Evolutionary conservation across 2,329 filamentous ascomycete genomes (phyloP).

Genomic region (Alternaria brassicicola): DNA sequence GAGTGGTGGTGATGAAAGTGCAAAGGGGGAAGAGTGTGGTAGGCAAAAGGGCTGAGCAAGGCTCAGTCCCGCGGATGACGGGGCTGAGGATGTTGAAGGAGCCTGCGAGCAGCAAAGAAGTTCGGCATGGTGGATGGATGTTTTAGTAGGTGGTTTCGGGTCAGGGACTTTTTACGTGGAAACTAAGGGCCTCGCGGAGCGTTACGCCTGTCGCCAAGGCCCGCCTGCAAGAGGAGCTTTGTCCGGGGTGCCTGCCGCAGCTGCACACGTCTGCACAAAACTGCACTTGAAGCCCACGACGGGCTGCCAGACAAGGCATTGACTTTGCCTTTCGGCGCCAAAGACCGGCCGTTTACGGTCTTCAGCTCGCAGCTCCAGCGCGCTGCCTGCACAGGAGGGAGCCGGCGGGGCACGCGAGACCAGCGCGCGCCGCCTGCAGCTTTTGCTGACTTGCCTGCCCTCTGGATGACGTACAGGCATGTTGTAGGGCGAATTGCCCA

Average conservation of each 20-base stretch:
- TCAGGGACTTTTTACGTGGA: slow-evolving; percentile 42
- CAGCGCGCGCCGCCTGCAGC: slow-evolving; percentile 21
- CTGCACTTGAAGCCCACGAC: slow-evolving; percentile 3
- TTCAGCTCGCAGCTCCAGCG: slow-evolving; percentile 2
- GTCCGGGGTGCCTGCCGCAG: slow-evolving; percentile 16
- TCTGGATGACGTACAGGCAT: slow-evolving; percentile 24
- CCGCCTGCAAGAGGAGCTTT: slow-evolving; percentile 23
- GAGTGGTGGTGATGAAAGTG: slow-evolving; percentile 15
- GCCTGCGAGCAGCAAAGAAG: slow-evolving; percentile 51
- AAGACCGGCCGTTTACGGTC: background rate
- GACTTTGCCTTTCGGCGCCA: background rate
- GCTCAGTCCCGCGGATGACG: slow-evolving; percentile 59
- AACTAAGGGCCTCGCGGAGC: slow-evolving; percentile 25
- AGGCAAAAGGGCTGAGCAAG: slow-evolving; percentile 28
- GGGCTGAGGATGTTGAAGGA: slow-evolving; percentile 55
- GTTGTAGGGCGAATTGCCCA: slow-evolving; percentile 28
- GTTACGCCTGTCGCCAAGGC: slow-evolving; percentile 26
- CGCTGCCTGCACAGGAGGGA: slow-evolving; percentile 2
- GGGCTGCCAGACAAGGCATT: slow-evolving; percentile 2
- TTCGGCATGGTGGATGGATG: slow-evolving; percentile 48
- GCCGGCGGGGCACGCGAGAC: slow-evolving; percentile 28
- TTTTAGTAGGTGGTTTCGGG: slow-evolving; percentile 42
- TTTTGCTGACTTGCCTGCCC: slow-evolving; percentile 20
- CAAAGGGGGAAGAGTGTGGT: slow-evolving; percentile 36
- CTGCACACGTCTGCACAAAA: slow-evolving; percentile 4